Evolutionary conservation across 805 yeast species (phyloP).

Genomic region (Nakazawaea laoshanensis): DNA sequence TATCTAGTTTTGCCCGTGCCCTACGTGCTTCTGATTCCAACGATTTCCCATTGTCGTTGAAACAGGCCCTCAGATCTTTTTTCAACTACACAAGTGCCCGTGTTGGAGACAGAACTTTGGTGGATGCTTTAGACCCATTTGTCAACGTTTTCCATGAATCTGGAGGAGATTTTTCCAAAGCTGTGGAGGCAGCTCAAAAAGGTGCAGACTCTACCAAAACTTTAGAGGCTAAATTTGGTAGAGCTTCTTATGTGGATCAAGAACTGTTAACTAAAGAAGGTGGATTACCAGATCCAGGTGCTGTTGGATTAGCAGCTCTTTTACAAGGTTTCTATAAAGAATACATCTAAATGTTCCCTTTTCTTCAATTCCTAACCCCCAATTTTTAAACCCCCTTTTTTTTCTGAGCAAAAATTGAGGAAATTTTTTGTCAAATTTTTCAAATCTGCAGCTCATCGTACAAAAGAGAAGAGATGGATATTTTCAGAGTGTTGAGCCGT

Average conservation of each 20-base stretch:
- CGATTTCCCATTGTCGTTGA: conserved; percentile 39
- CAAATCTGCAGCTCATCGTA: neutral
- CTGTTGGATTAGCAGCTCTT: conserved; percentile 70
- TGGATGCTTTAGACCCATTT: conserved; percentile 87
- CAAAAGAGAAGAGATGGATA: conserved; percentile 52
- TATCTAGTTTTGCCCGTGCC: conserved; percentile 63
- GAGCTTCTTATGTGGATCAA: conserved; percentile 82
- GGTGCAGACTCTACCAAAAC: conserved; percentile 75
- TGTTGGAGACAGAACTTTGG: conserved; percentile 78
- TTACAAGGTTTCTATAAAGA: conserved; percentile 31
- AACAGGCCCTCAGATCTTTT: conserved; percentile 59
- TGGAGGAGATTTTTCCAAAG: conserved; percentile 40
- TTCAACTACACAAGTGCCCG: conserved; percentile 87
- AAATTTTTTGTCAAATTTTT: too few relatives aligned
- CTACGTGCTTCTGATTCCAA: conserved; percentile 36
- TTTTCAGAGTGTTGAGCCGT: conserved; percentile 74
- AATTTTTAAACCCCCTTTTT: too few relatives aligned
- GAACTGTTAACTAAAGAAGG: conserved; percentile 50
- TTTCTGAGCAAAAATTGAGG: too few relatives aligned
- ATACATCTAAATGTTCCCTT: too few relatives aligned
- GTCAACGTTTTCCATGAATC: conserved; percentile 49
- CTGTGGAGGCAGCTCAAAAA: conserved; percentile 58
- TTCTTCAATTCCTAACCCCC: too few relatives aligned
- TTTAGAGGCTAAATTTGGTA: conserved; percentile 80
- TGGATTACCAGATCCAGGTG: conserved; percentile 94